Conservation (phyloP, 768 basidiomycete species). For the Phaeotremella skinneri region DNA sequence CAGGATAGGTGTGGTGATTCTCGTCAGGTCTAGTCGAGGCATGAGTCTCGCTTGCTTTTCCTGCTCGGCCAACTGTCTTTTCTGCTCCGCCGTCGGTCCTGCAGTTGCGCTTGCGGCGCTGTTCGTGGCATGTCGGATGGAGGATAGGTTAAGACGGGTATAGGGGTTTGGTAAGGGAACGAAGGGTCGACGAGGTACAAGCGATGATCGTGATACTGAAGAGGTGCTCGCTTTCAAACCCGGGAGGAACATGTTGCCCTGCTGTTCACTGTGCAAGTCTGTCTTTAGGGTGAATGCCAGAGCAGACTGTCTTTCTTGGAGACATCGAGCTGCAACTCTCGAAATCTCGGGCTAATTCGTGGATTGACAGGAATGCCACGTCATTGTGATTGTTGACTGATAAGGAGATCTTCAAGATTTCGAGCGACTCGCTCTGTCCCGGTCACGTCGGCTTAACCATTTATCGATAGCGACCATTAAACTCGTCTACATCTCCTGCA, state of each 20-base stretch:
- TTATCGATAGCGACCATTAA: too few species aligned
- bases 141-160: not conserved
- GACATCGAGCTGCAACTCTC: too few species aligned
- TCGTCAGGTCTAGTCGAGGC: not conserved
- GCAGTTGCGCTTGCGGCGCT: not conserved
- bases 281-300: too few species aligned
- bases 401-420: not conserved
- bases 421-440: too few species aligned
- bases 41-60: not conserved
- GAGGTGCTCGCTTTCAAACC: conserved; percentile 3
- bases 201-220: not conserved
- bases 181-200: not conserved
- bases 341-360: too few species aligned
- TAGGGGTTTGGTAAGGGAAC: not conserved
- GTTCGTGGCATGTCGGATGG: not conserved
- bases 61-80: not conserved
- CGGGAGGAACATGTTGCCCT: conserved; percentile 1
- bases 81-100: not conserved
- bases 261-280: too few species aligned
- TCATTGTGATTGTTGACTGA: not conserved
- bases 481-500: too few species aligned
- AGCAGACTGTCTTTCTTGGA: too few species aligned
- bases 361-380: not conserved
- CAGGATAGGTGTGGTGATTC: not conserved
- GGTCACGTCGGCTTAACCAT: not conserved